Base-by-base conservation (phyloP, 2,329 filamentous ascomycete genomes). In the Mycosphaerelloides madeirae region DNA sequence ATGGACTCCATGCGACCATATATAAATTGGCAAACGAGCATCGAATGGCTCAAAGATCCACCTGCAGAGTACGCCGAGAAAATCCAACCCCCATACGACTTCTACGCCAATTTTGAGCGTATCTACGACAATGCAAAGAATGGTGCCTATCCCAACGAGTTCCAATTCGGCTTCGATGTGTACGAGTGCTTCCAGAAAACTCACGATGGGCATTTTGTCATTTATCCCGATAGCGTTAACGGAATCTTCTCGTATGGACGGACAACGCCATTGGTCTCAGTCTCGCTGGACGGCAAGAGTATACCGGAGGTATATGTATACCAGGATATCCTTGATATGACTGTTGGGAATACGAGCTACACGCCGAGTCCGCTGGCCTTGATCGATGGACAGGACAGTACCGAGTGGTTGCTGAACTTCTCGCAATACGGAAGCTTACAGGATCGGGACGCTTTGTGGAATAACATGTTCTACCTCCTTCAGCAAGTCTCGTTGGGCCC, bases 171-270 rank as follows among this genome's bases (percentile, higher is more conserved):
- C 8, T 68, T 60, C 50, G 76, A 77, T 20, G 66, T 86, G 2
- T 75, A 76, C 44, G 63, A 70, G 29, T 63, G 78, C 6, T 68
- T 81, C 29, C 69, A 71, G 18, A 68, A 68, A 1, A 76, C 78
- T 3, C 80, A 85, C 53, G 83, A 87, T 57, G 80, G 81, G 1
- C 83, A 87, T 56, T 80, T 83, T 39, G 65, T 69, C 2, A 80
- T 74, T 56, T 64, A 72, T 12, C 76, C 77, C 2, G 76, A 80
- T 50, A 66, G 73, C 3, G 68, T 81, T 12, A 72, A 70, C 32
- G 69, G 58, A 1, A 58, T 76, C 0, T 79, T 81, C 63, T 70
- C 59, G 49, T 83, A 57, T 54, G 70, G 68, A 6, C 68, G 75
- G 7, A 65, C 67, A 19, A 59, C 75, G 55, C 66, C 70, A 39